Conservation (phyloP, 2,329 filamentous ascomycete species). For the Alternaria sp. region DNA sequence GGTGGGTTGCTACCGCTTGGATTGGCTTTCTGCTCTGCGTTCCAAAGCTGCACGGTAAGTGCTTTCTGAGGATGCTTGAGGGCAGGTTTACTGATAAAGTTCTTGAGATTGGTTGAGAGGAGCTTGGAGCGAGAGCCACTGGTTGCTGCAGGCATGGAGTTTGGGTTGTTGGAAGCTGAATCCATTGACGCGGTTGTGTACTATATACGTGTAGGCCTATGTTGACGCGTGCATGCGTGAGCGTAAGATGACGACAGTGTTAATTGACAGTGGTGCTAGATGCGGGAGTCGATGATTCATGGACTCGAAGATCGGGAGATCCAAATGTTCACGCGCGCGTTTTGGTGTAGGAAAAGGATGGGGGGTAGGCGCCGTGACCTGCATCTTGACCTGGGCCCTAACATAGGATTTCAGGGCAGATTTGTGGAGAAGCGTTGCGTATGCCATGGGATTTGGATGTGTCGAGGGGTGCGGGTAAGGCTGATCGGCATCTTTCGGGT, state of each 20-base stretch:
- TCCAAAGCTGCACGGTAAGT: constrained; percentile 33
- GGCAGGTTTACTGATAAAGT: constrained; percentile 26
- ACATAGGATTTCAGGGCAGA: neutral
- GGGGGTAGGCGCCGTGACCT: neutral
- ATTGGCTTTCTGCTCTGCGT: constrained; percentile 23
- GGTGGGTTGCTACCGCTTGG: neutral
- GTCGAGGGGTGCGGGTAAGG: constrained; percentile 1
- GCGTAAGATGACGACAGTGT: constrained; percentile 5
- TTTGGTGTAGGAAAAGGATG: neutral
- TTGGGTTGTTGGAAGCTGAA: neutral
- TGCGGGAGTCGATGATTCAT: constrained; percentile 9
- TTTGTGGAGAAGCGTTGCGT: constrained; percentile 10
- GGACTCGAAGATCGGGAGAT: constrained; percentile 1
- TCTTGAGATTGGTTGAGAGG: constrained; percentile 20
- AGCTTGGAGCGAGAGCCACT: constrained; percentile 21
- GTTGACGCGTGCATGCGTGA: neutral
- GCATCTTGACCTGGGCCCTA: neutral
- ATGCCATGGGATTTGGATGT: constrained; percentile 3
- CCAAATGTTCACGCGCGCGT: neutral
- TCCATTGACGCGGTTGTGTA: constrained; percentile 2
- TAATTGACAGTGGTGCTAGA: neutral
- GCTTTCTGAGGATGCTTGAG: constrained; percentile 33
- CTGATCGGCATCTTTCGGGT: neutral
- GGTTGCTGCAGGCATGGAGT: constrained; percentile 8
- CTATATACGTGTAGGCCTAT: neutral